Evolutionary conservation across 2,329 filamentous ascomycete genomes (phyloP), one percentile per base, ranked within the genome.

Genomic region (Neofusicoccum sp.): DNA sequence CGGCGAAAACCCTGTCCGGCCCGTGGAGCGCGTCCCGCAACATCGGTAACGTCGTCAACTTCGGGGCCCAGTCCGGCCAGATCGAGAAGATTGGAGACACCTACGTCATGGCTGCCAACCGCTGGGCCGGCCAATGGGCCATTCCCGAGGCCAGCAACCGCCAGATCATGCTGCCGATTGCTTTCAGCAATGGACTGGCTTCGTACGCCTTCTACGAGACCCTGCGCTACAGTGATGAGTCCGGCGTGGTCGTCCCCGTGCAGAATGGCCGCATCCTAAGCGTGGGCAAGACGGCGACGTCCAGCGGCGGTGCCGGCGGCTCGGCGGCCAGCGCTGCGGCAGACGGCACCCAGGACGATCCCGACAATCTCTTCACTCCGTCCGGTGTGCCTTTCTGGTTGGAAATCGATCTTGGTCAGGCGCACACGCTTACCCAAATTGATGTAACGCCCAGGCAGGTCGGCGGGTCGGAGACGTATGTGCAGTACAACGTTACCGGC

Each of bases 391-490:
- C 65, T 2, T 67, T 67, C 47, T 64, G 58, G 64, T 64, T 63
- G 34, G 59, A 65, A 41, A 63, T 67, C 56, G 64, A 67, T 44
- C 48, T 67, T 11, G 62, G 64, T 14, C 40, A 60, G 12, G 36
- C 60, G 0, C 51, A 65, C 30, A 26, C 45, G 1, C 61, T 67
- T 36, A 45, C 60, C 7, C 61, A 63, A 30, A 49, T 65, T n/a
- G 65, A 67, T 26, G 34, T 67, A 3, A 65, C 63, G 11, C 64
- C 64, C 2, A 63, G 61, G 33, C 31, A 65, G 4, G 61, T 64
- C 11, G 60, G 58, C n/a, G 65, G 65, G 6, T 64, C 63, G 2
- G 65, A 67, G 43, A 67, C 65, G 1, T 67, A 64, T 34, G 60
- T 65, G 20, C 57, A 51, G n/a, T 67, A 65, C 58, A 65, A 60